A percentile compares a stretch with the other conserved stretches of the same genome.
These are phyloP conservation scores for Aureobasidium musti DNA, from an alignment of 2,329 filamentous ascomycete species.

Conservation along the genomic window DNA sequence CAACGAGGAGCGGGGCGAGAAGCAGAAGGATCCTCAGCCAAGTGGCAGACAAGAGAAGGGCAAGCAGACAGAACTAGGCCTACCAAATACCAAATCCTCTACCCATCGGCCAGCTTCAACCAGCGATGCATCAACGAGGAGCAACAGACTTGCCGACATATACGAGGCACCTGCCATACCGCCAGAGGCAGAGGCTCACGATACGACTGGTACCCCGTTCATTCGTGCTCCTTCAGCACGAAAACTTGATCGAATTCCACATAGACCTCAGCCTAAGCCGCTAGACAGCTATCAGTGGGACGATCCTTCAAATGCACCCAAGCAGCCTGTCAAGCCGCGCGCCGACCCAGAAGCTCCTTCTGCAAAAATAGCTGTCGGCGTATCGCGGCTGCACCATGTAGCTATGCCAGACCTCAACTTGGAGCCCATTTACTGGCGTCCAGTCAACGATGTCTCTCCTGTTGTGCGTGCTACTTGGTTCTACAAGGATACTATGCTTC, in stretches of 20 bases:
- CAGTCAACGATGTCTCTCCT: conserved; percentile 81
- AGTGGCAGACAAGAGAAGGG: conserved; percentile 18
- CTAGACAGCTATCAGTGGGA: conserved; percentile 55
- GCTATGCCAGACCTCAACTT: conserved; percentile 76
- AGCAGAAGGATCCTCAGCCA: conserved; percentile 30
- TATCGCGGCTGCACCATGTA: conserved; percentile 88
- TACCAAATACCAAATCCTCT: neutral
- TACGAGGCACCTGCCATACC: conserved; percentile 30
- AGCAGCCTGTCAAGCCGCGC: conserved; percentile 30
- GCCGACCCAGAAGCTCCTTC: conserved; percentile 39
- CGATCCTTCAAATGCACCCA: conserved; percentile 40
- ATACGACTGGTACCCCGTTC: conserved; percentile 54
- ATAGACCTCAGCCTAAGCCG: conserved; percentile 43
- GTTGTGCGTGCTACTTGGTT: conserved; percentile 94
- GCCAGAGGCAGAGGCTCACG: conserved; percentile 30
- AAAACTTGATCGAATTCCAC: conserved; percentile 32
- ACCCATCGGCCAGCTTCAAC: neutral
- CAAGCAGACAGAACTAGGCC: conserved; percentile 6
- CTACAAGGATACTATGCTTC: conserved; percentile 92
- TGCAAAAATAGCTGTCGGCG: conserved; percentile 75
- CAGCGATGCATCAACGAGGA: conserved; percentile 17
- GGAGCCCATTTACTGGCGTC: conserved; percentile 98
- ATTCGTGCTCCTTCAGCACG: conserved; percentile 50
- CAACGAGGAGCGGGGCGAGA: conserved; percentile 42
- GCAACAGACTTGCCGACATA: conserved; percentile 6